Base-by-base conservation (phyloP, 768 basidiomycete genomes). In the Boletus vermiculosoides region DNA sequence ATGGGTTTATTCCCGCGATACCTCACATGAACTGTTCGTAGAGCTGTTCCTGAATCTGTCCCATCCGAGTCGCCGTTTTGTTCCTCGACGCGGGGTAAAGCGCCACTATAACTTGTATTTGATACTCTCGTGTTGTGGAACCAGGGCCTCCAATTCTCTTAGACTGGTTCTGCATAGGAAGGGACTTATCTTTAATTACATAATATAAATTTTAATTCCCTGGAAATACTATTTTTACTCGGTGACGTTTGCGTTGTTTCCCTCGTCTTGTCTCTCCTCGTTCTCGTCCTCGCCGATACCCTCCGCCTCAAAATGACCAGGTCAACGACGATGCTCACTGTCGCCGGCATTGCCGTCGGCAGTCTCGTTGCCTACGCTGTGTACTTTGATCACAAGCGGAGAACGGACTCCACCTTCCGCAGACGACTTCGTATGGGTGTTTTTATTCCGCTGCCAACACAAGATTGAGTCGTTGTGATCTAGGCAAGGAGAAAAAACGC, bases 311-410 rank as follows among this genome's bases (percentile, higher is more conserved):
- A 59, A 56, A 70, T 71, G 66, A 61, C 63, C 50, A 68, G 70
- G 70, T 65, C 77, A n/a, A 65, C 76, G 60, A 72, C 75, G 30
- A 61, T 74, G 51, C 56, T 81, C 61, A 73, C 78, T 37, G 70
- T 76, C 63, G 74, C 77, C 22, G 73, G 74, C 45, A 66, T 77
- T 52, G 80, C 86, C 22, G 80, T 82, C 44, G 79, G 85, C 45
- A 69, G 74, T 46, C 64, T 86, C 39, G 73, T 90, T 36, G 92
- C 86, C 23, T 98, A 98, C 72, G 93, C 90, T 31, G 80, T 84
- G 52, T 98, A 94, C 76, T 99, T 98, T 67, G 97, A 99, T 79
- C 87, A 96, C 78, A 91, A 83, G 77, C 87, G 97, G 50, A 83
- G 95, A 67, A 92, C 90, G 70, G 93, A 97, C 69, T 73, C 78